Base-by-base conservation (phyloP, 2,329 filamentous ascomycete species). In the Pyrenochaeta sp. region DNA sequence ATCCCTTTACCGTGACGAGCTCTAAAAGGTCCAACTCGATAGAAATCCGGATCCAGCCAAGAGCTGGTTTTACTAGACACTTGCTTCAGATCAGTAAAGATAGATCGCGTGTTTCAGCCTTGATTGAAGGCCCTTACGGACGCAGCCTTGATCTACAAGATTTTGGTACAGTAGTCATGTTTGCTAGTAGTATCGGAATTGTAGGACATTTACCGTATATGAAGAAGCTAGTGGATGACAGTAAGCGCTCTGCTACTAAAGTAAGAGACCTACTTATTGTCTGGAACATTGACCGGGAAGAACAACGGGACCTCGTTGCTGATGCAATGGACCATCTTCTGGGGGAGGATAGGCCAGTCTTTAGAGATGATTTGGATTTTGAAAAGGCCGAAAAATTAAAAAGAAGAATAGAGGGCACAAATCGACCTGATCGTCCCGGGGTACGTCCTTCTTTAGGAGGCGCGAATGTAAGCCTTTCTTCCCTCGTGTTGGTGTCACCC, bases 181-280 rank as follows among this genome's bases (percentile, higher is more conserved):
- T 67, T 30, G 52, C 59, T n/a, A 68, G 61, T 50, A 36, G 63
- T 10, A 66, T 65, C 47, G 37, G 59, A 40, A 66, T 68, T 50
- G 32, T 43, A 22, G 36, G 57, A 25, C 32, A 65, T 59, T 27
- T 68, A 44, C 30, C 42, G 2, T 62, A 61, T n/a, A 34, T 68
- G 32, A 4, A 65, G 52, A 34, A 58, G n/a, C 46, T 68, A 1
- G 43, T 68, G 40, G 36, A 8, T 3, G 40, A 62, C 49, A 52
- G 63, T 22, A 2, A 42, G 34, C 19, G 58, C 30, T 62, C 22
- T 9, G 43, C 46, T 5, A 63, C 51, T 13, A 67, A 67, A 46
- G 61, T 48, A 28, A 56, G 56, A n/a, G 52, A 66, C 47, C 28
- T 68, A 37, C 54, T 64, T 25, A 48, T 68, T 8, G 44, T 67